Base-by-base conservation (phyloP, 1,284 basidiomycete genomes). In the Ceratobasidium papillatum region DNA sequence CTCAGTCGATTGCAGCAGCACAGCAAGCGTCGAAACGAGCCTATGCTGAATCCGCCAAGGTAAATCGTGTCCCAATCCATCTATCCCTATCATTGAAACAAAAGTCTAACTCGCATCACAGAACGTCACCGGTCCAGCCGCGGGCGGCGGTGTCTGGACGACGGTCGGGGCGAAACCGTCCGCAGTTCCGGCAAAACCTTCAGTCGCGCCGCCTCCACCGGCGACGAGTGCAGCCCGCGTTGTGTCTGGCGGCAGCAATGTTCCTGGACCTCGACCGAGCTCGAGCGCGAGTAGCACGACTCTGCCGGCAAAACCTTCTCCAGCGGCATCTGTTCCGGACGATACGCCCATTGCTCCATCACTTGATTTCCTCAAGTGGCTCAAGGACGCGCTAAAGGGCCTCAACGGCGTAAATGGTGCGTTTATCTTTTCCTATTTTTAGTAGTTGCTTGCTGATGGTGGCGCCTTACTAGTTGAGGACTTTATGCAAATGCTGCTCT, bases 291-390 rank as follows among this genome's bases (percentile, higher is more conserved):
- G 84, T n/a, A 52, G 51, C 51, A 81, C 85, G 34, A 78, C 81
- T 41, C 78, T 79, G 49, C 73, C 75, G 34, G 56, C 77, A 36
- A 87, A 87, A 77, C 78, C 83, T 30, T 78, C 82, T 1, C 76
- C 84, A 0, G 73, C 81, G 1, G 77, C 82, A 22, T 78, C 85
- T 19, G 88, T 87, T 77, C 81, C 82, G 32, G 90, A 92, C 34
- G 93, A 94, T 36, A 83, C 85, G 30, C 84, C 88, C 30, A 81
- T 86, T 14, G 83, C 89, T 8, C 94, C 95, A 4, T 94, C 94
- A 1, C 80, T 85, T 68, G 97, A 99, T 74, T 99, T 99, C 83
- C 84, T 99, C 79, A 91, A 91, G 79, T 99, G 98, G 95, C 86
- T 95, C 78, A 91, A 89, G 78, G 93, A 95, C 75, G 91, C 95